Base-by-base conservation (phyloP, 108 stramenopile genomes). In the Nitzschia sp. region DNA sequence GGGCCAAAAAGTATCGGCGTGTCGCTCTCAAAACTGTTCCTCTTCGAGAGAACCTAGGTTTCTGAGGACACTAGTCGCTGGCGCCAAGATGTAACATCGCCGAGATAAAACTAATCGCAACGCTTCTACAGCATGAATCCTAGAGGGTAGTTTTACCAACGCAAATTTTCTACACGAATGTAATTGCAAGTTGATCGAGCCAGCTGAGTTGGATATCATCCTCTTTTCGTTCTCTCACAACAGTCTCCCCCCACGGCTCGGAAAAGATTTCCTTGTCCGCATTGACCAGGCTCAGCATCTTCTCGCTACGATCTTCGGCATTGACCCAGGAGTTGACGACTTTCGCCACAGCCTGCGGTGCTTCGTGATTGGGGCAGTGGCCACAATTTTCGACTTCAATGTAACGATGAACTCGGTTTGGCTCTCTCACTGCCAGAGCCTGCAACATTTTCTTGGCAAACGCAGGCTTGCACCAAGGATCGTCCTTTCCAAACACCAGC, bases 361-460 rank as follows among this genome's bases (percentile, higher is more conserved):
- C 87, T 66, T 93, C 92, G 49, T 93, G 86, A 62, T 90, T 90
- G 1, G 92, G 92, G 73, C 88, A 93, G 54, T 93, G 92, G 0
- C 92, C 92, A 21, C 68, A 87, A 66, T 87, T 93, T 25, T 83
- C 71, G n/a, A 90, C 38, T 30, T 88, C 74, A n/a, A 90, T 38
- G 63, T 90, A 93, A 21, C 91, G 68, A 61, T 73, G 68, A 9
- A 75, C 79, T 21, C 36, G 38, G 33, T 46, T 66, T 67, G 56
- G 25, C 19, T 30, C 21, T 31, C 66, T 27, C 27, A 31, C 30
- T 21, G 42, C 59, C 60, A 79, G 42, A 2, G 71, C 78, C 45
- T 57, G n/a, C 21, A 80, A 53, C 70, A 80, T 80, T 17, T 56
- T 56, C 15, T 56, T 63, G 26, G 74, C 79, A 75, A 80, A 75